Base-by-base conservation (phyloP, 179 eudicot genomes). In the Silene vulgaris region DNA sequence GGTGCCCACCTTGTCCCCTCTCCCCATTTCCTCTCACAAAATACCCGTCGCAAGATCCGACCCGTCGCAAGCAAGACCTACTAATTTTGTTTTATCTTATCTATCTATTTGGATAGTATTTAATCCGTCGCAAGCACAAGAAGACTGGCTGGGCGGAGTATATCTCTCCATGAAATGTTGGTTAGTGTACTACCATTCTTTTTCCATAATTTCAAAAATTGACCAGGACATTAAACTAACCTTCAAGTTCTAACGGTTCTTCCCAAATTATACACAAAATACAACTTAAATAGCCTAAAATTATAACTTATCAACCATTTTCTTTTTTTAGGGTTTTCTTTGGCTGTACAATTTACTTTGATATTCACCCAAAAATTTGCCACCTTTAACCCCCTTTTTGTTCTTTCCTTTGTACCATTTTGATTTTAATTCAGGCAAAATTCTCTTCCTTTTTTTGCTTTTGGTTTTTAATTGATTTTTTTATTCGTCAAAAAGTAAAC, bases 401-500 rank as follows among this genome's bases (percentile, higher is more conserved):
- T 40, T 40, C 48, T 8, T 13, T 3, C 5, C 59, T 23, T 40
- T 56, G 23, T 43, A 12, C 8, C 21, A n/a, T 63, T 13, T 75
- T 75, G 30, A 8, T 40, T 40, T 40, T 8, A 40, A 40, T 40
- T 40, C 11, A 0, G 11, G 11, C 1, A 35, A 40, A 40, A 7
- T 40, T 40, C 48, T 40, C 12, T 37, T 8, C 2, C 2, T 40
- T 40, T 40, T 7, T 40, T 40, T 40, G 68, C 17, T 57, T 69
- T 70, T 69, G 59, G 17, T 57, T 69, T 70, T 69, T 45, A 69
- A 74, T 35, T 3, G 4, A 30, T 45, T 3, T 29, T 1, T 23
- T 56, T 23, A 37, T 50, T 62, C 30, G 50, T 66, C 54, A 66
- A 73, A 64, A 71, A 80, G 73, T 65, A 62, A 71, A 65, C 72